Evolutionary conservation across 2,329 filamentous ascomycete species (phyloP).

Genomic region (Clarireedia homoeocarpa): DNA sequence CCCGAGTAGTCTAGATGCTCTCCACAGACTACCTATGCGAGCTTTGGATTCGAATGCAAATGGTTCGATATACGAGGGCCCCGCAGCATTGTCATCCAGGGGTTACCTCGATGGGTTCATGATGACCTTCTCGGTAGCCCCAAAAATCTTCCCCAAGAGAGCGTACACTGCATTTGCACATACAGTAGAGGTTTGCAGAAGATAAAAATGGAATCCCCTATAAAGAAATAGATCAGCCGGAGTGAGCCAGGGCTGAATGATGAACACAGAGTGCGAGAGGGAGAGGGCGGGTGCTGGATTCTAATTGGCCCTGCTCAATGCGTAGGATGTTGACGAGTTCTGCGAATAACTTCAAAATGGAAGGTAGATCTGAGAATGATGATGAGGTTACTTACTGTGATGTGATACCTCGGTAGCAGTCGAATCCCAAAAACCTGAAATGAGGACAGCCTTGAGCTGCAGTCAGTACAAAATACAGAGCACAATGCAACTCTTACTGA

Average conservation of each 20-base stretch:
- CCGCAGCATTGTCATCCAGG: not conserved
- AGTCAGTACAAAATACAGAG: not conserved
- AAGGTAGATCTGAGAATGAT: constrained; percentile 1
- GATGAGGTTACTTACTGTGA: not conserved
- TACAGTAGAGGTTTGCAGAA: not conserved
- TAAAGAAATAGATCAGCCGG: too few species aligned
- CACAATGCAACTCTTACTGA: constrained; percentile 4
- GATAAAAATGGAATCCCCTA: not conserved
- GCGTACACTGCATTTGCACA: not conserved
- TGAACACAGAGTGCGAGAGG: not conserved
- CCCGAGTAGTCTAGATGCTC: not conserved
- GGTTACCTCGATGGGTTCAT: not conserved
- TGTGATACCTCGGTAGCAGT: not conserved
- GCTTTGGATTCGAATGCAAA: not conserved
- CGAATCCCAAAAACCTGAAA: not conserved
- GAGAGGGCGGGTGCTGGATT: not conserved
- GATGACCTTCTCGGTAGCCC: not conserved
- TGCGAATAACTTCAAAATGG: not conserved
- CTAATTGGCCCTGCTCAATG: not conserved
- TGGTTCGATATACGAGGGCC: not conserved
- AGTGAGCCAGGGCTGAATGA: not conserved
- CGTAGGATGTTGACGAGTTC: not conserved
- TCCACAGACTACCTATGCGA: not conserved
- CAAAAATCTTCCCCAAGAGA: not conserved
- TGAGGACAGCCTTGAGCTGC: not conserved